Evolutionary conservation across 139 green algal species (phyloP).

Genomic region (Coelastrella sp.): DNA sequence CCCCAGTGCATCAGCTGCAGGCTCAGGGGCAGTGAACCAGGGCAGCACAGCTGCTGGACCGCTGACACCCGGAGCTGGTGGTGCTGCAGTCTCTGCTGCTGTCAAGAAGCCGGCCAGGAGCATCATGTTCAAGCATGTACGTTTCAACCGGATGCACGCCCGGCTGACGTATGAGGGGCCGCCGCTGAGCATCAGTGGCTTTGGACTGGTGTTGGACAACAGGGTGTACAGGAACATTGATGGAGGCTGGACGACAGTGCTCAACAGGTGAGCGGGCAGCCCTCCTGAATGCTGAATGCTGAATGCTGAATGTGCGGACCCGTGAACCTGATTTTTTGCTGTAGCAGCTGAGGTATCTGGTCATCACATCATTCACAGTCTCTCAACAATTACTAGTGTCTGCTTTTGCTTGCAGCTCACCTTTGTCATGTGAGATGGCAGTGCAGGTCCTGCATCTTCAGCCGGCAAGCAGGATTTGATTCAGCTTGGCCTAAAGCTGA

Average conservation of each 20-base stretch:
- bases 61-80: slow-evolving; percentile 1
- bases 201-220: slow-evolving; percentile 80
- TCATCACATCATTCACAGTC: too few relatives aligned
- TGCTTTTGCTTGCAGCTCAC: too few relatives aligned
- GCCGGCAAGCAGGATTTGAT: too few relatives aligned
- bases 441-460: too few relatives aligned
- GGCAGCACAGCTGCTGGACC: neutral
- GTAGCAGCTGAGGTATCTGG: too few relatives aligned
- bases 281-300: neutral
- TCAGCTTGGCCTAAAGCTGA: too few relatives aligned
- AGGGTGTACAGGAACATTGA: slow-evolving; percentile 79
- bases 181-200: slow-evolving; percentile 71
- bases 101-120: slow-evolving; percentile 8
- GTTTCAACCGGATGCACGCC: slow-evolving; percentile 81
- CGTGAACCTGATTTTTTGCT: neutral
- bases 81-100: neutral
- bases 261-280: slow-evolving; percentile 61
- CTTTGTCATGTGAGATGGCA: too few relatives aligned
- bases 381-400: too few relatives aligned
- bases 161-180: slow-evolving; percentile 76
- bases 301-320: neutral
- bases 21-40: neutral
- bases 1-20: neutral
- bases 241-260: slow-evolving; percentile 76
- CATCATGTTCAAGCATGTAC: slow-evolving; percentile 79